A percentile compares a stretch with the other conserved stretches of the same genome.
Evolutionary conservation across 441 rosid species (phyloP).

Genomic region (Erodium trifolium): DNA sequence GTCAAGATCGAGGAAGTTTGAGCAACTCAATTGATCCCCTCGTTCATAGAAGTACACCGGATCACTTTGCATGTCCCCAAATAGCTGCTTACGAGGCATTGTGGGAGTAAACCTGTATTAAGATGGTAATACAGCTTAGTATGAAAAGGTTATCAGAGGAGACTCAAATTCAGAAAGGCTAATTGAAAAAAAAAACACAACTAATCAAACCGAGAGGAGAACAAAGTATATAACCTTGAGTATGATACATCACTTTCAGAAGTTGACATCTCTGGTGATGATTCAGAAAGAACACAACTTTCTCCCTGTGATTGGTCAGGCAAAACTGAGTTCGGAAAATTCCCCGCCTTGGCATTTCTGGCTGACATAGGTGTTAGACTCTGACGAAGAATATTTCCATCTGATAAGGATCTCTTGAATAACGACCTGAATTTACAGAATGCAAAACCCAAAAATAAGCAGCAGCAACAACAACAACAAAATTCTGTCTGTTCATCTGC

Average conservation of each 20-base stretch:
- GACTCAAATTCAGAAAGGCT: neutral
- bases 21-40: constrained; percentile 53
- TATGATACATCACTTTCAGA: constrained; percentile 50
- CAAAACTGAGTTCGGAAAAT: constrained; percentile 37
- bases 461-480: neutral
- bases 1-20: constrained; percentile 71
- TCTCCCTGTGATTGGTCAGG: constrained; percentile 38
- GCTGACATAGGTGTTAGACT: constrained; percentile 40
- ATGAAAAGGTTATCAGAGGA: neutral
- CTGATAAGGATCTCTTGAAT: constrained; percentile 79
- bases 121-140: too few species aligned
- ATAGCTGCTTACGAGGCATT: constrained; percentile 19
- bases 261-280: constrained; percentile 68
- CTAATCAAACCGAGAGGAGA: constrained; percentile 15
- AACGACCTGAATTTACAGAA: constrained; percentile 18
- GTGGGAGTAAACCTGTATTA: constrained; percentile 38
- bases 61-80: constrained; percentile 27
- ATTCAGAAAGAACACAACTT: constrained; percentile 40
- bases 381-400: constrained; percentile 69
- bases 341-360: constrained; percentile 37
- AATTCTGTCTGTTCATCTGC: neutral
- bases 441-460: neutral
- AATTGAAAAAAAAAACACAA: neutral
- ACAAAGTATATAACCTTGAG: constrained; percentile 49
- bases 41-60: constrained; percentile 47